Evolutionary conservation across 768 basidiomycete species (phyloP).

Genomic region (Boletus pseudopeckii): DNA sequence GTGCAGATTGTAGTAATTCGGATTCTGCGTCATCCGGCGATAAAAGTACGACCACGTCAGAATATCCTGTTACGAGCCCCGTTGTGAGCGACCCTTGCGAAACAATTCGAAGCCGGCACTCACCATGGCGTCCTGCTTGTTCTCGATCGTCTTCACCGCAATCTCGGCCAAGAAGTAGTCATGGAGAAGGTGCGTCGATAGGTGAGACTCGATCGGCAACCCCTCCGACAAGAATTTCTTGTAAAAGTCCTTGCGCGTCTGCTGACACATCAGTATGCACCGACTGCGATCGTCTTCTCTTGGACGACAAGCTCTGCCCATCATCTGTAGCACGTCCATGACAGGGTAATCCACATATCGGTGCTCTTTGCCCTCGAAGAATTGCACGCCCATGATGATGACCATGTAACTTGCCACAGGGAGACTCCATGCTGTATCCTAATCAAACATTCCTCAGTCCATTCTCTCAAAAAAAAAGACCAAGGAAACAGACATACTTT

Average conservation of each 20-base stretch:
- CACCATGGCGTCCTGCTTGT: slow-evolving; percentile 97
- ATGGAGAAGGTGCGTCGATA: slow-evolving; percentile 85
- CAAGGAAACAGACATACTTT: slow-evolving; percentile 53
- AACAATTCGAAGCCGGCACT: not conserved
- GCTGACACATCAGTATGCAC: slow-evolving; percentile 96
- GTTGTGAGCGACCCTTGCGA: not conserved
- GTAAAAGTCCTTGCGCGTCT: slow-evolving; percentile 97
- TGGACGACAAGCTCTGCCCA: slow-evolving; percentile 96
- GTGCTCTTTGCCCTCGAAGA: slow-evolving; percentile 95
- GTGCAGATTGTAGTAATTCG: slow-evolving; percentile 91
- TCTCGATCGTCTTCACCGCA: slow-evolving; percentile 97
- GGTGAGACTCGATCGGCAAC: slow-evolving; percentile 94
- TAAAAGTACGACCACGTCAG: slow-evolving; percentile 99
- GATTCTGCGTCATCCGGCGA: slow-evolving; percentile 95
- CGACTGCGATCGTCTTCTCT: slow-evolving; percentile 83
- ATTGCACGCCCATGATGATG: slow-evolving; percentile 99
- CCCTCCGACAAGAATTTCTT: slow-evolving; percentile 98
- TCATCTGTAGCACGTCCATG: slow-evolving; percentile 98
- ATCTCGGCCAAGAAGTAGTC: slow-evolving; percentile 99
- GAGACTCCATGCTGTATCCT: slow-evolving; percentile 97
- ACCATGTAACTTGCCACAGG: slow-evolving; percentile 97
- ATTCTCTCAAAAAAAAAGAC: not conserved
- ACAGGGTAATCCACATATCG: slow-evolving; percentile 98
- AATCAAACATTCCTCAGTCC: not conserved
- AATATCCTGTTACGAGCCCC: slow-evolving; percentile 61